These are phyloP conservation scores for Bacterosira constricta DNA, from an alignment of 108 stramenopile genomes.

Conservation along the genomic window DNA sequence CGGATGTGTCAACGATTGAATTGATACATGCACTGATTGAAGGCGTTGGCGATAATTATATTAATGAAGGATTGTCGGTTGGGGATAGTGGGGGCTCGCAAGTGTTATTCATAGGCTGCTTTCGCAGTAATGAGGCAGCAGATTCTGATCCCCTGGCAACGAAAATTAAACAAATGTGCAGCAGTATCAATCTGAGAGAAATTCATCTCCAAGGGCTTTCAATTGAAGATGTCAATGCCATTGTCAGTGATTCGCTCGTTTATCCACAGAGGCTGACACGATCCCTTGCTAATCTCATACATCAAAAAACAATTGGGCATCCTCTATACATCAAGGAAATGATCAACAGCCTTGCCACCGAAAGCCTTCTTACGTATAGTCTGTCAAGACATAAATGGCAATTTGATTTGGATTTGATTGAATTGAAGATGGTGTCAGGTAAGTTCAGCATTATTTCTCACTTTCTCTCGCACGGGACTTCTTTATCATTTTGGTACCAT, in stretches of 20 bases:
- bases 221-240: constrained; percentile 8
- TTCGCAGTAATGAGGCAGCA: background rate
- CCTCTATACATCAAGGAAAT: constrained; percentile 25
- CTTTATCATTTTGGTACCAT: too few relatives aligned
- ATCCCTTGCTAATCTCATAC: constrained; percentile 5
- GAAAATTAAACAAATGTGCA: background rate
- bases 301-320: constrained; percentile 16
- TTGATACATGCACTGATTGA: constrained; percentile 11
- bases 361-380: constrained; percentile 5
- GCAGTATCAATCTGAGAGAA: background rate
- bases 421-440: background rate
- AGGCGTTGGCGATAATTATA: background rate
- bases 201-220: background rate
- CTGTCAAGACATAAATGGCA: constrained; percentile 1
- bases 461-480: too few relatives aligned
- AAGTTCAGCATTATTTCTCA: too few relatives aligned
- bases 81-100: background rate
- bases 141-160: background rate
- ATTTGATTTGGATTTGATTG: constrained; percentile 20
- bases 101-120: constrained; percentile 1
- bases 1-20: constrained; percentile 1
- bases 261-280: constrained; percentile 14
- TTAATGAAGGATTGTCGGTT: too few relatives aligned
- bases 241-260: constrained; percentile 8
- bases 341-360: constrained; percentile 4